These are phyloP conservation scores for Malassezia equina DNA, from an alignment of 1,284 basidiomycete genomes.

Conservation along the genomic window DNA sequence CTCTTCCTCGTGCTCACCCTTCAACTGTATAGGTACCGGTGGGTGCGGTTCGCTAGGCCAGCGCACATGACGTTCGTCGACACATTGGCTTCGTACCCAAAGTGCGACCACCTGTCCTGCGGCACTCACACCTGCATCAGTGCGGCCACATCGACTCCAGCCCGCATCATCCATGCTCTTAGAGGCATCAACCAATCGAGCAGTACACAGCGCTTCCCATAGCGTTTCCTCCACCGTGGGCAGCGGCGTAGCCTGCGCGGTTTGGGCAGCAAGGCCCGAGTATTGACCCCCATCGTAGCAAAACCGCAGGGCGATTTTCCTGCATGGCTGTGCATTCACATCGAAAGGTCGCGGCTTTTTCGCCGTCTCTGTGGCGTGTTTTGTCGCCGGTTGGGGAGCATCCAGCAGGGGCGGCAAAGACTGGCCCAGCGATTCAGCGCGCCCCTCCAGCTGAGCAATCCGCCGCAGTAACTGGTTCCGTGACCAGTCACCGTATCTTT, in stretches of 20 bases:
- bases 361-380: neutral
- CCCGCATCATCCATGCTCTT: conserved; percentile 56
- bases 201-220: conserved; percentile 57
- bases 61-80: conserved; percentile 28
- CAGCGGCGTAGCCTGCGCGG: conserved; percentile 52
- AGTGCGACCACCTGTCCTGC: conserved; percentile 88
- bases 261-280: conserved; percentile 65
- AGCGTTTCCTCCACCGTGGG: conserved; percentile 85
- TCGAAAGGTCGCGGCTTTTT: conserved; percentile 51
- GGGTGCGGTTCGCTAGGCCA: neutral
- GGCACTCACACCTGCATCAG: conserved; percentile 86
- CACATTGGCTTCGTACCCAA: conserved; percentile 53
- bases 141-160: conserved; percentile 84
- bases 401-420: neutral
- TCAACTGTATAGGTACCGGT: neutral
- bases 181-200: conserved; percentile 31
- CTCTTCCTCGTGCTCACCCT: conserved; percentile 51
- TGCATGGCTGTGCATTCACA: conserved; percentile 60
- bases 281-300: conserved; percentile 87
- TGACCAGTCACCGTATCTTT: conserved; percentile 26
- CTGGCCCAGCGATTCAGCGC: conserved; percentile 12
- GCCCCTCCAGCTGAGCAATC: conserved; percentile 30
- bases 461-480: conserved; percentile 24
- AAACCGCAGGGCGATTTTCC: conserved; percentile 85
- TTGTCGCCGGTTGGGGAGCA: neutral